Percentiles rank a stretch among this genome's conserved stretches.
Conservation (phyloP, 2,329 filamentous ascomycete genomes). For the Fusarium anguioides region DNA sequence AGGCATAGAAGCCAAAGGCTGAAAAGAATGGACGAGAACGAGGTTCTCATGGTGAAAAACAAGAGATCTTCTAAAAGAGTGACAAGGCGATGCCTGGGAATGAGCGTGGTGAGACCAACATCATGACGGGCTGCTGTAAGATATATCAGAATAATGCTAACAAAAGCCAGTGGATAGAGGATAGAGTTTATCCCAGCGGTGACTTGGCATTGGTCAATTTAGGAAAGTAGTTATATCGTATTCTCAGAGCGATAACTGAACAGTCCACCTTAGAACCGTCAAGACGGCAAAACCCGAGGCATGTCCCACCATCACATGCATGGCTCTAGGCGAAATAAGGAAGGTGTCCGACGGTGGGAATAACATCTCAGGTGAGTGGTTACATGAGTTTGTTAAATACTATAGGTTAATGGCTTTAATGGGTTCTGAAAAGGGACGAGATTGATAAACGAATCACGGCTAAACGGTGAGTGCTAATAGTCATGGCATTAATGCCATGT, state of each 20-base stretch:
- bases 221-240: slow-evolving; percentile 16
- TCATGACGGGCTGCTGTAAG: neutral
- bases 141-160: neutral
- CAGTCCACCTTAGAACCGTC: slow-evolving; percentile 1
- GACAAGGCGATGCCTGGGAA: slow-evolving; percentile 5
- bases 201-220: slow-evolving; percentile 12
- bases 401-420: neutral
- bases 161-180: neutral
- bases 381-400: neutral
- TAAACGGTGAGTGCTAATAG: neutral
- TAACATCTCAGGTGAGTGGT: slow-evolving; percentile 21
- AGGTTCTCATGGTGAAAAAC: slow-evolving; percentile 14
- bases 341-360: slow-evolving; percentile 20
- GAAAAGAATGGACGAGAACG: slow-evolving; percentile 28
- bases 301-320: neutral
- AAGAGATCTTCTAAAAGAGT: neutral
- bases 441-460: neutral
- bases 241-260: neutral
- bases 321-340: slow-evolving; percentile 2
- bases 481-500: neutral
- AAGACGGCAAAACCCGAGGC: slow-evolving; percentile 2
- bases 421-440: neutral
- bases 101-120: neutral
- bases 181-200: slow-evolving; percentile 15
- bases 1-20: slow-evolving; percentile 11